These are phyloP conservation scores for Hibiscus mutabilis DNA, from an alignment of 345 rosid species.

Conservation along the genomic window DNA sequence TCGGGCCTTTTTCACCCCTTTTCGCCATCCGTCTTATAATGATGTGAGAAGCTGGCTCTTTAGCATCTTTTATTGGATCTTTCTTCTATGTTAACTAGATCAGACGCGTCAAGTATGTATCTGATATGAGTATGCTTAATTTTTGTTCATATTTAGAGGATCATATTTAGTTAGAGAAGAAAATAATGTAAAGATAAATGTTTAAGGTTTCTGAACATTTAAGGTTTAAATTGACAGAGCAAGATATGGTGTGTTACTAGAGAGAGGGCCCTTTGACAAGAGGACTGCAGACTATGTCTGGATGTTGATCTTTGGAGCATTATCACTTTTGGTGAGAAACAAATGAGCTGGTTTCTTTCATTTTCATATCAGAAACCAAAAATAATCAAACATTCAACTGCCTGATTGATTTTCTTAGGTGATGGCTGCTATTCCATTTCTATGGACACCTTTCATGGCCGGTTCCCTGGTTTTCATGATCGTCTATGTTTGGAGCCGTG, in stretches of 20 bases:
- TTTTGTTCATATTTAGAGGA: too few relatives aligned
- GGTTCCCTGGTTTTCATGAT: slow-evolving; percentile 53
- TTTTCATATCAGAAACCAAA: neutral
- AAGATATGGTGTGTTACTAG: slow-evolving; percentile 51
- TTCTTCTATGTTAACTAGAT: neutral
- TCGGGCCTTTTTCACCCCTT: slow-evolving; percentile 42
- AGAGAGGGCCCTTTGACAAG: slow-evolving; percentile 59
- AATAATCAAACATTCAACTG: neutral
- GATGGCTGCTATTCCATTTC: slow-evolving; percentile 36
- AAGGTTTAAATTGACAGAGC: slow-evolving; percentile 30
- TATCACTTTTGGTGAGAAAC: slow-evolving; percentile 49
- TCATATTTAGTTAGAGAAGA: too few relatives aligned
- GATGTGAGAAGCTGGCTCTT: slow-evolving; percentile 30
- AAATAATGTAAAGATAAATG: neutral
- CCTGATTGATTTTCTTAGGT: slow-evolving; percentile 18
- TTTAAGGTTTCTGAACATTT: neutral
- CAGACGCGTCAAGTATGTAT: neutral
- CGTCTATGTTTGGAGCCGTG: slow-evolving; percentile 51
- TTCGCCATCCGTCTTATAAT: slow-evolving; percentile 50
- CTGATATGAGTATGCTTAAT: neutral
- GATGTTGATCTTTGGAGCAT: slow-evolving; percentile 66
- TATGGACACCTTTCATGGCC: slow-evolving; percentile 46
- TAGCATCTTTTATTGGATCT: neutral
- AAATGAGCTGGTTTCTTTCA: neutral
- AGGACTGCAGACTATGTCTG: slow-evolving; percentile 63